Evolutionary conservation across 73 alveolate genomes (phyloP).

Genomic region (Paramecium pentaurelia): DNA sequence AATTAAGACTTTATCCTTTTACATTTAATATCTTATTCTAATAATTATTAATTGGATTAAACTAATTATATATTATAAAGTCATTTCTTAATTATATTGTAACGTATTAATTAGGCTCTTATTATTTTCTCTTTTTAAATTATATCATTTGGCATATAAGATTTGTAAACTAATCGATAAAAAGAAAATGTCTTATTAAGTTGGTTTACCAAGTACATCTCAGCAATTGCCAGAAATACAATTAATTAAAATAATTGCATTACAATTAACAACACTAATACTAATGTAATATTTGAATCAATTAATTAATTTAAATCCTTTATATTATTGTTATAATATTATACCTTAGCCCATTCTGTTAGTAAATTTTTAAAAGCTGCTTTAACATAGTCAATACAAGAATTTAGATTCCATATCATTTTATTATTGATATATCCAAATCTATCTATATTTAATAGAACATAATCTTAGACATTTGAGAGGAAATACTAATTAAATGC

Average conservation of each 20-base stretch:
- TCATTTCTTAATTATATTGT: conserved; percentile 33
- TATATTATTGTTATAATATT: background rate
- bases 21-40: too few species aligned
- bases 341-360: conserved; percentile 1
- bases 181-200: conserved; percentile 9
- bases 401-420: background rate
- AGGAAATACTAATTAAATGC: conserved; percentile 28
- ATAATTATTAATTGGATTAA: too few species aligned
- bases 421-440: background rate
- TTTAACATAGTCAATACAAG: background rate
- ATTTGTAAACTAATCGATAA: conserved; percentile 13
- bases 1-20: too few species aligned
- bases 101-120: conserved; percentile 37
- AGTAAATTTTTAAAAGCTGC: background rate
- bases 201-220: conserved; percentile 5
- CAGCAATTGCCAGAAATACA: conserved; percentile 23
- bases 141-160: conserved; percentile 40
- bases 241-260: conserved; percentile 8
- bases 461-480: background rate
- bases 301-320: background rate
- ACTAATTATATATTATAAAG: background rate
- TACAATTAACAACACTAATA: background rate
- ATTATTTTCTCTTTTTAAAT: conserved; percentile 35
- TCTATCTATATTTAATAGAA: background rate
- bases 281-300: background rate